Percentiles rank a stretch among this genome's conserved stretches.
These are phyloP conservation scores for Ambrosia artemisiifolia DNA, from an alignment of 129 eudicot genomes.

Conservation along the genomic window DNA sequence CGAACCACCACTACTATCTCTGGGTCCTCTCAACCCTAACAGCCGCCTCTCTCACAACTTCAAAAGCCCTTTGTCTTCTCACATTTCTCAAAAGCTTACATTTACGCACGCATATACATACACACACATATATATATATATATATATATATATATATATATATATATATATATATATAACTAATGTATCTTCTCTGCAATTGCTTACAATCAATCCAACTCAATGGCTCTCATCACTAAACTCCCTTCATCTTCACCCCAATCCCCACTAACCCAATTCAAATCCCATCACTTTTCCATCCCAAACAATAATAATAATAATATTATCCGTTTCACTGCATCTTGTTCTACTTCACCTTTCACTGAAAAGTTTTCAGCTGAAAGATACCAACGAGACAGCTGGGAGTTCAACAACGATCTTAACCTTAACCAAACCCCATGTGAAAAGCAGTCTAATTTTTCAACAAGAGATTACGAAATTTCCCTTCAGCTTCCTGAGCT, in stretches of 20 bases:
- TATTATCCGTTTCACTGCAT: slow-evolving; percentile 30
- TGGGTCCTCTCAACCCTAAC: too few species aligned
- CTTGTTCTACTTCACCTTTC: slow-evolving; percentile 61
- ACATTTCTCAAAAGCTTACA: too few species aligned
- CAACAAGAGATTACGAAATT: slow-evolving; percentile 69
- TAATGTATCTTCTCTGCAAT: not conserved
- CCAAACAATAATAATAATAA: slow-evolving; percentile 20
- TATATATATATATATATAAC: not conserved
- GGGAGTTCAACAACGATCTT: slow-evolving; percentile 55
- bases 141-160: too few species aligned
- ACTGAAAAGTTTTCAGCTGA: slow-evolving; percentile 76
- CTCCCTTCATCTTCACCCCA: slow-evolving; percentile 51
- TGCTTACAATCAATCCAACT: not conserved
- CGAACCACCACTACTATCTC: too few species aligned
- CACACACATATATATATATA: too few species aligned
- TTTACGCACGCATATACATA: too few species aligned
- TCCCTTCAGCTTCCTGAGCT: slow-evolving; percentile 84
- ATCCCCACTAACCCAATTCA: slow-evolving; percentile 39
- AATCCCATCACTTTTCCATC: slow-evolving; percentile 32
- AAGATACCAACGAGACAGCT: slow-evolving; percentile 72
- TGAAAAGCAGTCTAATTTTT: slow-evolving; percentile 13
- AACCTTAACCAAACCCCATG: slow-evolving; percentile 22
- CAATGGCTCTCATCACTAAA: slow-evolving; percentile 55
- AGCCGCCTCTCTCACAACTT: too few species aligned
- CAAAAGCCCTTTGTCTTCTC: too few species aligned